Percentiles rank a stretch among this genome's conserved stretches.
Conservation (phyloP, 345 rosid genomes). For the Aquilaria malaccensis region DNA sequence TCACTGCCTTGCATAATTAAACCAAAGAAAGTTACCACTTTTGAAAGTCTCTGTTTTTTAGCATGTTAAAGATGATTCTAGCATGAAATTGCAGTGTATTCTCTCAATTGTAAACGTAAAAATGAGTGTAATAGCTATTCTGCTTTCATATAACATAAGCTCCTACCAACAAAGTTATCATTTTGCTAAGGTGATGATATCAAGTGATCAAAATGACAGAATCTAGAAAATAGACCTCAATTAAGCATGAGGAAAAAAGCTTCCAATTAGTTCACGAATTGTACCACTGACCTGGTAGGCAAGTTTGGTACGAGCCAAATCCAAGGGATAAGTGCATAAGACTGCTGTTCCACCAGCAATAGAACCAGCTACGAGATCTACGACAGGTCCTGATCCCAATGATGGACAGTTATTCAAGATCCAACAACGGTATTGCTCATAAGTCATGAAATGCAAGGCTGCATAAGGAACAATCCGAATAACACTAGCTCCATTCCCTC, state of each 20-base stretch:
- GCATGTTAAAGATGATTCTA: too few relatives aligned
- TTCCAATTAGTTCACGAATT: constrained; percentile 4
- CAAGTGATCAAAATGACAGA: neutral
- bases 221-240: constrained; percentile 38
- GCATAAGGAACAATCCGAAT: constrained; percentile 94
- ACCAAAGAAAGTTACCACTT: too few relatives aligned
- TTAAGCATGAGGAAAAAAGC: constrained; percentile 8
- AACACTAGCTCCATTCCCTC: constrained; percentile 98
- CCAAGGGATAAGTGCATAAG: constrained; percentile 88
- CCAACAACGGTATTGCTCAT: constrained; percentile 87
- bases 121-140: too few relatives aligned
- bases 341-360: constrained; percentile 98
- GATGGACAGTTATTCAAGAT: constrained; percentile 61
- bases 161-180: too few relatives aligned
- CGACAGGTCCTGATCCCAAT: constrained; percentile 76
- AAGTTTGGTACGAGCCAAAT: constrained; percentile 93
- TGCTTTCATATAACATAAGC: too few relatives aligned
- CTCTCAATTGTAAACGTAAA: too few relatives aligned
- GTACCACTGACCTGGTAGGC: constrained; percentile 75
- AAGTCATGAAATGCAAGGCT: constrained; percentile 93
- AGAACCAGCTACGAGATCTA: constrained; percentile 95
- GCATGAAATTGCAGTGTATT: too few relatives aligned
- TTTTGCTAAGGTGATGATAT: too few relatives aligned
- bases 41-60: too few relatives aligned
- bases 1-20: too few relatives aligned